Evolutionary conservation across 805 yeast genomes (phyloP), one percentile per base, ranked within the genome.

Genomic region (Metschnikowia matae): DNA sequence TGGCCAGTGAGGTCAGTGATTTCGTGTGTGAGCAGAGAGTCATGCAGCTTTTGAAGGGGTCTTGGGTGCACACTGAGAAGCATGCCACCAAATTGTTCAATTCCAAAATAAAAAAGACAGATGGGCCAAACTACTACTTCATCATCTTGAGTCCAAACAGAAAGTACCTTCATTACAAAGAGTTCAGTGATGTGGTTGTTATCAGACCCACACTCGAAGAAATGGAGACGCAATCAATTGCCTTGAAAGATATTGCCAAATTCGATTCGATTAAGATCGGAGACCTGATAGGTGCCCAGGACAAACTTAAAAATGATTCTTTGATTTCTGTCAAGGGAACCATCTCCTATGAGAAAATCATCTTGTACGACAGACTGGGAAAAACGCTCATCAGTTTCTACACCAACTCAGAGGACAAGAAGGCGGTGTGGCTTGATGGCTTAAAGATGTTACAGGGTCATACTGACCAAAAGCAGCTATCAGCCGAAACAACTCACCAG

Each of bases 391-490:
- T 87, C 49, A 64, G 74, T n/a, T 84, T 87, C 58, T 87, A 77
- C 62, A 79, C 87, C 13, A 91, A 86, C 51, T 84, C 88, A 1
- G 78, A 79, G 54, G 88, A 84, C 44, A 77, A 81, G 44, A 81
- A 85, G 40, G 80, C 79, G 48, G 79, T 83, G 6, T 89, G 95
- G 95, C 69, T 85, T 34, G 96, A 89, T 66, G 96, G 95, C 0
- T 64, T 88, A 48, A 81, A 80, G 51, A 58, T 73, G 74, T 69
- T 73, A 55, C 68, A 66, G 53, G 74, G 73, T 4, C 57, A 61
- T 54, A 62, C 58, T 2, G 62, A 62, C 18, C 61, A 63, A 1
- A 69, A 68, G 15, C 65, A 67, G 34, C 63, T 73, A 32, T 70
- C 75, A 0, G 54, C 49, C 8, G 75, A 72, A 32, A 72, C 78